Evolutionary conservation across 345 rosid species (phyloP), one percentile per base, ranked within the genome.

Genomic region (Mercurialis annua): DNA sequence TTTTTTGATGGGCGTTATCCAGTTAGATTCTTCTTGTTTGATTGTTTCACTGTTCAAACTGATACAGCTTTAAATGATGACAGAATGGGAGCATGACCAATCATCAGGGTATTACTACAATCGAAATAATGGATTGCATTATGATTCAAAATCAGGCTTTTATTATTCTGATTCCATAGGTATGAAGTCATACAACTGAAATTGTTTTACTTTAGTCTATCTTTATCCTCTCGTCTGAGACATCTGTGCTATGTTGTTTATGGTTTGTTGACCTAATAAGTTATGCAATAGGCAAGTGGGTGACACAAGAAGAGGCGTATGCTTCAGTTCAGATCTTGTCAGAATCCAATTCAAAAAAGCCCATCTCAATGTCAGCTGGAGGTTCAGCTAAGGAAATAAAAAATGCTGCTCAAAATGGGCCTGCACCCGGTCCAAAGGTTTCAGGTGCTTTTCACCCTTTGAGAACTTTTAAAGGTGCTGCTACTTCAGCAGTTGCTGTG

Each of bases 111-210:
- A 94, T 76, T 83, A 89, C 83, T 79, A 78, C 78, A 86, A 82
- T 60, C 69, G 65, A 59, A 77, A 64, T 53, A 84, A 78, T 52
- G 90, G 91, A 15, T 75, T 91, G n/a, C 82, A 77, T 74, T 84
- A 83, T 57, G 97, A 94, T 76, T 80, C 95, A 42, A 84, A 89
- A 49, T 91, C 96, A 2, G 92, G 97, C 65, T 94, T 94, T 75
- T 87, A 90, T 80, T 89, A 82, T 72, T 80, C 92, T 55, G 99
- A 91, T 70, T 60, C 85, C 46, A 82, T 94, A 82, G 97, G 95
- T 87, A 84, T 38, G 76, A 38, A 46, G 21, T 30, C 18, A 7
- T 23, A 23, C 20, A 15, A 6, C 47, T 66, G 42, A 7, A 53
- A 7, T n/a, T n/a, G 20, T 49, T 46, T 55, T 59, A 44, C 18